A percentile compares a stretch with the other conserved stretches of the same genome.
Conservation (phyloP, 768 basidiomycete genomes). For the Mycena sanguinolenta region DNA sequence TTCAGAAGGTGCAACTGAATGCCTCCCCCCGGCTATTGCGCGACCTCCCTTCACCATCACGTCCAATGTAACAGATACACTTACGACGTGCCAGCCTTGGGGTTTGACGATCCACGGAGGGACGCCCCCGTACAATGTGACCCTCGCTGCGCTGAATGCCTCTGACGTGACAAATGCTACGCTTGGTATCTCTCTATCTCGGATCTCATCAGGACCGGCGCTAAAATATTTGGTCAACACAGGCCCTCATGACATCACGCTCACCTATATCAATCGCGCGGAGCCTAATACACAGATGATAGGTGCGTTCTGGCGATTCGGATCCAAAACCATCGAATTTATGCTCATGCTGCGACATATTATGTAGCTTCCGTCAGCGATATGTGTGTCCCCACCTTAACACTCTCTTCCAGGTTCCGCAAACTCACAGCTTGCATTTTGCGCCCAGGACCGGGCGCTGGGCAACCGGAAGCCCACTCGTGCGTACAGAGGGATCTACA, state of each 20-base stretch:
- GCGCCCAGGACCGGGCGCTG: conserved; percentile 54
- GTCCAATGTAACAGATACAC: conserved; percentile 45
- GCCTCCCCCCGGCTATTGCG: conserved; percentile 27
- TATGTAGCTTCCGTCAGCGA: conserved; percentile 55
- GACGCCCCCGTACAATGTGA: conserved; percentile 58
- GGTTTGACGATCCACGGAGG: conserved; percentile 59
- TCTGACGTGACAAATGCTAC: conserved; percentile 58
- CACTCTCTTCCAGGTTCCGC: not conserved
- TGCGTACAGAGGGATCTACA: conserved; percentile 44
- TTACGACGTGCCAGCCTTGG: conserved; percentile 63
- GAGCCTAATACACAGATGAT: conserved; percentile 54
- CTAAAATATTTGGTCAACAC: not conserved
- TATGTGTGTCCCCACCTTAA: conserved; percentile 56
- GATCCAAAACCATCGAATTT: too few species aligned
- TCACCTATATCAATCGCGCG: conserved; percentile 60
- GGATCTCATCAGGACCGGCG: too few species aligned
- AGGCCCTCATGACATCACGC: conserved; percentile 47
- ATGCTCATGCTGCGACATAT: too few species aligned
- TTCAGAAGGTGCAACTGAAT: conserved; percentile 36
- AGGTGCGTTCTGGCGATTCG: conserved; percentile 46
- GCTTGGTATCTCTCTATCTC: conserved; percentile 41
- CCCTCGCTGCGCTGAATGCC: conserved; percentile 53
- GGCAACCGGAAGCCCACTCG: conserved; percentile 49
- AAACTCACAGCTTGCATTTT: conserved; percentile 5
- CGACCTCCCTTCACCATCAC: conserved; percentile 48